A percentile compares a stretch with the other conserved stretches of the same genome.
These are phyloP conservation scores for Eucalyptus polybractea DNA, from an alignment of 345 rosid species.

Conservation along the genomic window DNA sequence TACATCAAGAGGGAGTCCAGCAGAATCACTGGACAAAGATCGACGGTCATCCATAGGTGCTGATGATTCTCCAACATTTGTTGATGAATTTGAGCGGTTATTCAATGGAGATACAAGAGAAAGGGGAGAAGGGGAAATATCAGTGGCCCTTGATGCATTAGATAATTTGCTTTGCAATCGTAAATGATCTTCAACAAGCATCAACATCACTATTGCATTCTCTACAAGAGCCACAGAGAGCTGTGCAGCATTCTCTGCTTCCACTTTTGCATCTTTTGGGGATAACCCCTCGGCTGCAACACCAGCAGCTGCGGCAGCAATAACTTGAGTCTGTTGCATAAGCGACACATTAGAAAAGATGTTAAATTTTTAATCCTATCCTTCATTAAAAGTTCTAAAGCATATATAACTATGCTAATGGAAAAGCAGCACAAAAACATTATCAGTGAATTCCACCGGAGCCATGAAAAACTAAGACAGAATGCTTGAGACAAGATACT, in stretches of 20 bases:
- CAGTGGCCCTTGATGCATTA: conserved; percentile 31
- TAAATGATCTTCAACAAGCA: conserved; percentile 99
- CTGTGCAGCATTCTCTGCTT: conserved; percentile 97
- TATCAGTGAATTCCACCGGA: not conserved
- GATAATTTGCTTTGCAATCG: conserved; percentile 89
- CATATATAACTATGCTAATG: not conserved
- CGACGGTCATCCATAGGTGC: conserved; percentile 47
- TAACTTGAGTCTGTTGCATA: conserved; percentile 79
- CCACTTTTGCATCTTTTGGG: conserved; percentile 74
- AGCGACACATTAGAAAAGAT: not conserved
- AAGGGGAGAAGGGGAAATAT: conserved; percentile 67
- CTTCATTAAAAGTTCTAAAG: not conserved
- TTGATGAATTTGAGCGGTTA: conserved; percentile 29
- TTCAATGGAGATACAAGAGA: conserved; percentile 50
- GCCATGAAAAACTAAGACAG: not conserved
- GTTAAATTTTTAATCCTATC: not conserved
- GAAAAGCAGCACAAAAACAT: not conserved
- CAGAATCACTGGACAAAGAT: conserved; percentile 50
- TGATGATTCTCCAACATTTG: conserved; percentile 35
- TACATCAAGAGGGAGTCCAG: conserved; percentile 83
- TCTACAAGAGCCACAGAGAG: conserved; percentile 96
- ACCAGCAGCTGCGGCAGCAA: conserved; percentile 99
- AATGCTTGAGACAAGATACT: not conserved
- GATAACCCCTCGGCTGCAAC: conserved; percentile 97
- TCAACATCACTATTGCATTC: conserved; percentile 94